Percentiles rank a stretch among this genome's conserved stretches.
Evolutionary conservation across 352 stramenopile species (phyloP).

Genomic region (Phytopythium litorale): DNA sequence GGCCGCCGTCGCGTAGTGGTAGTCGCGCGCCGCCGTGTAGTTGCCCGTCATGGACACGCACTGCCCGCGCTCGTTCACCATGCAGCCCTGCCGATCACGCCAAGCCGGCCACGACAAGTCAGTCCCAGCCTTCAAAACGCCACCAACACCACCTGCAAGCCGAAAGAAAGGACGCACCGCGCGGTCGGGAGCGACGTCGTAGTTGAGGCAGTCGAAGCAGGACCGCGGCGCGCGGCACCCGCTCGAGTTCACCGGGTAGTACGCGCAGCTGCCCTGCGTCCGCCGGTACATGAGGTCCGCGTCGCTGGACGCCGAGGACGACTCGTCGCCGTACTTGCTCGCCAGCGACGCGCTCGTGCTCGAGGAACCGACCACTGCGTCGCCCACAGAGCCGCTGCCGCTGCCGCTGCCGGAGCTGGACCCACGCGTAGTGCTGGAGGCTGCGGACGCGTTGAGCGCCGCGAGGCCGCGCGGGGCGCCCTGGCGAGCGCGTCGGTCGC

Average conservation of each 20-base stretch:
- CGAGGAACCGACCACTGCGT: background rate
- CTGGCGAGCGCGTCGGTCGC: background rate
- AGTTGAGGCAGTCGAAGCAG: slow-evolving; percentile 43
- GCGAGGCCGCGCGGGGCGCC: background rate
- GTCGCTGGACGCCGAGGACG: slow-evolving; percentile 6
- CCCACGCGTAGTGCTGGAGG: background rate
- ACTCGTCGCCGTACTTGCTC: slow-evolving; percentile 6
- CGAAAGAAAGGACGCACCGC: slow-evolving; percentile 3
- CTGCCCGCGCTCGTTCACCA: slow-evolving; percentile 21
- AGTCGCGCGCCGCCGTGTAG: slow-evolving; percentile 25
- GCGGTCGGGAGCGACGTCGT: slow-evolving; percentile 14
- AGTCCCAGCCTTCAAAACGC: background rate
- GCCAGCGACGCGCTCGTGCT: background rate
- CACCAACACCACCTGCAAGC: background rate
- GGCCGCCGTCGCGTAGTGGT: slow-evolving; percentile 6
- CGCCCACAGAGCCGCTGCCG: background rate
- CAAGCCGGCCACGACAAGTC: background rate
- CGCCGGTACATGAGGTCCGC: slow-evolving; percentile 8
- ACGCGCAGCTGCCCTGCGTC: slow-evolving; percentile 21
- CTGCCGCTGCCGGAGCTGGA: slow-evolving; percentile 4
- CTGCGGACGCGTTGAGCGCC: background rate
- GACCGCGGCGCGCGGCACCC: slow-evolving; percentile 25
- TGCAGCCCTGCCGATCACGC: slow-evolving; percentile 13
- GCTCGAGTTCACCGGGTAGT: slow-evolving; percentile 19
- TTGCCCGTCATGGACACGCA: slow-evolving; percentile 22